Evolutionary conservation across 1,139 yeast species (phyloP).

Genomic region (Taphrina wiesneri): DNA sequence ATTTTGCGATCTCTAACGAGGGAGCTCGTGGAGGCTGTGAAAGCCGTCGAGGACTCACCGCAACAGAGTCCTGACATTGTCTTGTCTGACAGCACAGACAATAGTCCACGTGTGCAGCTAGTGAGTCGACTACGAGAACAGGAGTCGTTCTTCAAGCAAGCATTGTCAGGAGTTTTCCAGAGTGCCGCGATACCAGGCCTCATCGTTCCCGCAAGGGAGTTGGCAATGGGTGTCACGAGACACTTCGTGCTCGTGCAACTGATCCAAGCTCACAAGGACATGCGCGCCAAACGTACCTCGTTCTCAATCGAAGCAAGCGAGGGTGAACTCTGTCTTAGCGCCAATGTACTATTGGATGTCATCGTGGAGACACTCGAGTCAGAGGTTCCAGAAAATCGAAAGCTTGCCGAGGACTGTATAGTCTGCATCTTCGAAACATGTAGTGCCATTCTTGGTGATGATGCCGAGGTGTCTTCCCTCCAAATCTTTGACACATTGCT

Average conservation of each 20-base stretch:
- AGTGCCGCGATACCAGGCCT: slow-evolving; percentile 75
- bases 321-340: slow-evolving; percentile 69
- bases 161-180: slow-evolving; percentile 50
- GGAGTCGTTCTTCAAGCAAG: slow-evolving; percentile 10
- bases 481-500: slow-evolving; percentile 76
- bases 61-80: background rate
- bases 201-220: slow-evolving; percentile 62
- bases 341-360: slow-evolving; percentile 70
- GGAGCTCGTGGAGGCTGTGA: slow-evolving; percentile 48
- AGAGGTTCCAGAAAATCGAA: slow-evolving; percentile 67
- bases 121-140: background rate
- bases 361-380: slow-evolving; percentile 79
- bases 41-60: slow-evolving; percentile 38
- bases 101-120: slow-evolving; percentile 45
- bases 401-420: slow-evolving; percentile 68
- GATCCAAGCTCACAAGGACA: slow-evolving; percentile 67
- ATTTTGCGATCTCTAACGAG: slow-evolving; percentile 55
- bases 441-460: slow-evolving; percentile 63
- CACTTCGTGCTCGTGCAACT: slow-evolving; percentile 79
- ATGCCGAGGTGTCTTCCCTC: slow-evolving; percentile 65
- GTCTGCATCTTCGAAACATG: slow-evolving; percentile 56
- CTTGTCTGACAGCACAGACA: background rate
- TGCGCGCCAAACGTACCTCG: slow-evolving; percentile 56
- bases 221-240: slow-evolving; percentile 68
- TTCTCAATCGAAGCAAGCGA: slow-evolving; percentile 79